These are phyloP conservation scores for Alternaria infectoria DNA, from an alignment of 2,329 filamentous ascomycete genomes.

Conservation along the genomic window DNA sequence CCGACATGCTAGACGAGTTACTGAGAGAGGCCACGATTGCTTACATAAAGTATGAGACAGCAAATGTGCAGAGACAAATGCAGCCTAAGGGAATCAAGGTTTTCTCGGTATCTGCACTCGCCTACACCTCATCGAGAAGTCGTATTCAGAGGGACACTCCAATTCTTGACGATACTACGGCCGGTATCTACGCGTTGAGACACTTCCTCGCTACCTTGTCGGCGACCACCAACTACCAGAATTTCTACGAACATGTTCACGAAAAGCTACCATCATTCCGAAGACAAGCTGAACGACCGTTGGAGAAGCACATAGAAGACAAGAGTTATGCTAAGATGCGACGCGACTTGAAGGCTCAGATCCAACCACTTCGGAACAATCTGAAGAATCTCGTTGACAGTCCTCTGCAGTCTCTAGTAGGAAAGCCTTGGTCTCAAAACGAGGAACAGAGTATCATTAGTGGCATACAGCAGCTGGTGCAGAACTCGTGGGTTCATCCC, in stretches of 20 bases:
- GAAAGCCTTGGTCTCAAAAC: neutral
- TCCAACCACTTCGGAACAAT: neutral
- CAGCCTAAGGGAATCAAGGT: conserved; percentile 4
- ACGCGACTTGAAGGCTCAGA: neutral
- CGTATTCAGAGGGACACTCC: neutral
- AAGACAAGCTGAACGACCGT: neutral
- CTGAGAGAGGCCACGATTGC: conserved; percentile 1
- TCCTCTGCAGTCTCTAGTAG: neutral
- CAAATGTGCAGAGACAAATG: neutral
- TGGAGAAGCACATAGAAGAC: conserved; percentile 9
- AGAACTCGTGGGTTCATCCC: neutral
- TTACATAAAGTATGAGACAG: conserved; percentile 8
- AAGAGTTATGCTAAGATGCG: conserved; percentile 11
- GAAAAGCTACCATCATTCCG: conserved; percentile 5
- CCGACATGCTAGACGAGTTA: neutral
- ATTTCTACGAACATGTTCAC: conserved; percentile 11
- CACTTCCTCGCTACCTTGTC: conserved; percentile 7
- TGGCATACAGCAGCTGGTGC: neutral
- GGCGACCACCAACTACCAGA: conserved; percentile 5
- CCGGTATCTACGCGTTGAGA: conserved; percentile 8
- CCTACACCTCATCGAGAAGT: neutral
- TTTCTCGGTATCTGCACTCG: conserved; percentile 4
- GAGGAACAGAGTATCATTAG: neutral
- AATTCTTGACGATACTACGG: neutral
- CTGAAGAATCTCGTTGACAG: neutral